Evolutionary conservation across 257 asterid species (phyloP).

Genomic region (Solanum virginianum): DNA sequence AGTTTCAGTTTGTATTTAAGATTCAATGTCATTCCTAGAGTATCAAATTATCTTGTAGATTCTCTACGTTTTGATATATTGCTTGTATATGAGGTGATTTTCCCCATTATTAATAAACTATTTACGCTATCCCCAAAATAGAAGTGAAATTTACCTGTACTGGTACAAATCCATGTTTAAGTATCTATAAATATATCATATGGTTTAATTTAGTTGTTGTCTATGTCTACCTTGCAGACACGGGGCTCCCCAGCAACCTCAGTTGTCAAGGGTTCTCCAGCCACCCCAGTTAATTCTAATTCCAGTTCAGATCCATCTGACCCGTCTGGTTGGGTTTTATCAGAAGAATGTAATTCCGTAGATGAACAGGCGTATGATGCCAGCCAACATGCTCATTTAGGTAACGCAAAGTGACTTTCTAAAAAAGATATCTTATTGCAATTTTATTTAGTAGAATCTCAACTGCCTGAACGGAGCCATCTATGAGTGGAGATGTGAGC

Average conservation of each 20-base stretch:
- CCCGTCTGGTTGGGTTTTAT: slow-evolving; percentile 23
- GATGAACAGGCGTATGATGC: slow-evolving; percentile 14
- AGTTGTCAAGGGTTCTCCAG: slow-evolving; percentile 57
- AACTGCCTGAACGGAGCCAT: background rate
- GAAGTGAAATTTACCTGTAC: background rate
- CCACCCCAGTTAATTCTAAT: slow-evolving; percentile 45
- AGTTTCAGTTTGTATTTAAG: background rate
- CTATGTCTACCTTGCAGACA: slow-evolving; percentile 16
- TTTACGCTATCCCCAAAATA: background rate
- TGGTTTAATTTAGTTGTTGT: background rate
- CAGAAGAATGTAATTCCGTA: slow-evolving; percentile 34
- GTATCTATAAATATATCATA: background rate
- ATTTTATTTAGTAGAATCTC: background rate
- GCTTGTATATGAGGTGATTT: background rate
- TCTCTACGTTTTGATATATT: background rate
- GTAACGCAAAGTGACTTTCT: slow-evolving; percentile 3
- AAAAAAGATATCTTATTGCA: background rate
- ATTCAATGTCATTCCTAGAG: background rate
- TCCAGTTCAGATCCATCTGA: slow-evolving; percentile 25
- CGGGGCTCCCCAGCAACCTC: slow-evolving; percentile 70
- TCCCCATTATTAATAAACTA: background rate
- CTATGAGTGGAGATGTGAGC: background rate
- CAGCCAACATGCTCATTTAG: slow-evolving; percentile 12
- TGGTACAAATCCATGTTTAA: background rate
- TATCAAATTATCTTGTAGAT: background rate